Conservation (phyloP, 1,284 basidiomycete genomes). For the Salmacisia buchloeana region DNA sequence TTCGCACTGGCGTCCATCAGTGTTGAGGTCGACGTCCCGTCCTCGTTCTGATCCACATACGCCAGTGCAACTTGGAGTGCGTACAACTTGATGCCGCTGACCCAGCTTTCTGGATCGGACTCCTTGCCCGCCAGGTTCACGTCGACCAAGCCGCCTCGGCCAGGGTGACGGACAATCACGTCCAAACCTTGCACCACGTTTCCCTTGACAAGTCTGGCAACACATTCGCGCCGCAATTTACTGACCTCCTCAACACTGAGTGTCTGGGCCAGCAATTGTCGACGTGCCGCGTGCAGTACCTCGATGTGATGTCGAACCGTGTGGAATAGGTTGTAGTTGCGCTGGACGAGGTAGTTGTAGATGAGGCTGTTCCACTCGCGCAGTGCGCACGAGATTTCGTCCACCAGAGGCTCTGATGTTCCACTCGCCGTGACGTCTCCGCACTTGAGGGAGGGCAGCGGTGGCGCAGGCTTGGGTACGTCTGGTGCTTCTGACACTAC, state of each 20-base stretch:
- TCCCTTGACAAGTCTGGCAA: slow-evolving; percentile 76
- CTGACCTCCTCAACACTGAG: slow-evolving; percentile 80
- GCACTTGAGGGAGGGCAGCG: slow-evolving; percentile 77
- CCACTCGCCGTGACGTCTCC: slow-evolving; percentile 39
- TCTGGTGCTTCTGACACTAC: slow-evolving; percentile 12
- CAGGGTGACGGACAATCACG: slow-evolving; percentile 88
- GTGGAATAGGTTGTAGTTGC: slow-evolving; percentile 85
- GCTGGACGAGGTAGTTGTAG: slow-evolving; percentile 78
- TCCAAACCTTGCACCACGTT: slow-evolving; percentile 89
- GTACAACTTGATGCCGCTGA: slow-evolving; percentile 46
- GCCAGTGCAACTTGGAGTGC: slow-evolving; percentile 49
- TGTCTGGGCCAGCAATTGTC: slow-evolving; percentile 80
- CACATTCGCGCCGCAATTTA: slow-evolving; percentile 76
- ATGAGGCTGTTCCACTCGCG: slow-evolving; percentile 91
- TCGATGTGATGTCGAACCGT: slow-evolving; percentile 84
- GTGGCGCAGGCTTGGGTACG: slow-evolving; percentile 62
- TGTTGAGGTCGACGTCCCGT: slow-evolving; percentile 16
- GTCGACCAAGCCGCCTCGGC: slow-evolving; percentile 77
- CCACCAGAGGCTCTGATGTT: slow-evolving; percentile 74
- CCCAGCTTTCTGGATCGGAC: slow-evolving; percentile 39
- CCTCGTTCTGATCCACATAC: slow-evolving; percentile 39
- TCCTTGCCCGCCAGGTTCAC: slow-evolving; percentile 37
- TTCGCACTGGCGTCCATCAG: slow-evolving; percentile 30
- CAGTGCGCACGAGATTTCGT: slow-evolving; percentile 92
- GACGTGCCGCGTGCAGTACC: slow-evolving; percentile 76